Base-by-base conservation (phyloP, 139 green algal genomes). In the Chlamydomonas applanata region DNA sequence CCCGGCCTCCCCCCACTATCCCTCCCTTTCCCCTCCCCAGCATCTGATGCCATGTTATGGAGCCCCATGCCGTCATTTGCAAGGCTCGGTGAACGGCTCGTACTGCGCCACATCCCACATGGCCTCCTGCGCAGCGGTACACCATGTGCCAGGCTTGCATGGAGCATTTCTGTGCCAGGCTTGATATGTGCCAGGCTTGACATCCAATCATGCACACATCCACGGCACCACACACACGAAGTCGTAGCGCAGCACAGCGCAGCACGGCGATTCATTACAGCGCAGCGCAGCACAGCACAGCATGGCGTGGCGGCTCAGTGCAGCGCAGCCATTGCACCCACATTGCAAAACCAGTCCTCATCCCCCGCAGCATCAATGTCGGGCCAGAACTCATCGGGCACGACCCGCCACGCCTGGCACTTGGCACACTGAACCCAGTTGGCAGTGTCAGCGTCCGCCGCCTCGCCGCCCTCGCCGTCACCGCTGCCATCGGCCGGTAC, bases 361-460 rank as follows among this genome's bases (percentile, higher is more conserved):
- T 81, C 75, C 45, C 72, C 76, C 46, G 56, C 70, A 29, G 69
- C 76, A 61, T 82, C 69, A 32, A 82, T 74, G 29, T 82, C 76
- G 2, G 69, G 62, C 76, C 76, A 82, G 62, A 77, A 82, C 52
- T 82, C 76, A 56, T 82, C 76, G 17, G 76, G 76, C 69, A 82
- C 76, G 34, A 77, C 52, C 14, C 76, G 69, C 76, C 76, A 82
- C 20, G 29, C 24, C 49, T 77, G 34, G 62, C 76, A 82, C 19
- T 60, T 57, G 30, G 59, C 67, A 35, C 76, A 82, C 53, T 82
- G 76, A 59, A 82, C 76, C 76, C 76, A 77, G 46, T 77, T 63
- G 60, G 64, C 75, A 16, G 68, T 71, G 2, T 60, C 75, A 2
- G 44, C 7, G 4, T 67, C 73, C 1, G 69, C 60, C 22, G n/a